Evolutionary conservation across 805 yeast genomes (phyloP).

Genomic region (Yarrowia sp.): DNA sequence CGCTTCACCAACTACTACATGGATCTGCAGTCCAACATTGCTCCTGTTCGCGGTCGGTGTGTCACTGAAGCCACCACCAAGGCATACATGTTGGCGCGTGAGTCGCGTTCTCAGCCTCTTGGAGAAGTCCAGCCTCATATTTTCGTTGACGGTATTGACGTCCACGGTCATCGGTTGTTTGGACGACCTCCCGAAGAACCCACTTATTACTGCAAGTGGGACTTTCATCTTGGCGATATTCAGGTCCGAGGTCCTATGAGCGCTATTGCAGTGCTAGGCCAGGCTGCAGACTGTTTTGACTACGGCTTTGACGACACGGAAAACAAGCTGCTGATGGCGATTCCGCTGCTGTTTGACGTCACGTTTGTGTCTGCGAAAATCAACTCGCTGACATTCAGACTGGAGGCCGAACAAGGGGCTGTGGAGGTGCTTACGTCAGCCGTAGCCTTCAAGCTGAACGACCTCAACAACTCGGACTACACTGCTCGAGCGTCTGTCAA

Average conservation of each 20-base stretch:
- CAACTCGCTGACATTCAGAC: constrained; percentile 45
- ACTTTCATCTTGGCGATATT: constrained; percentile 63
- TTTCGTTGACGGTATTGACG: constrained; percentile 53
- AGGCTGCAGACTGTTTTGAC: constrained; percentile 47
- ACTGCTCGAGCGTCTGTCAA: constrained; percentile 51
- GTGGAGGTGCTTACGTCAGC: constrained; percentile 34
- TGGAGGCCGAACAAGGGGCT: constrained; percentile 39
- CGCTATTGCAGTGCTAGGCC: constrained; percentile 37
- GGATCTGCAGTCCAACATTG: constrained; percentile 77
- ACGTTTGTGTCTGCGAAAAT: constrained; percentile 58
- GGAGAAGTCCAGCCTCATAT: constrained; percentile 42
- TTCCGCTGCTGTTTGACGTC: constrained; percentile 62
- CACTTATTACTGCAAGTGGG: constrained; percentile 90
- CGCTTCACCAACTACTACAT: constrained; percentile 87
- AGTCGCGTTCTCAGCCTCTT: neutral
- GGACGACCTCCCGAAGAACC: constrained; percentile 89
- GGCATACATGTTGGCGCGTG: constrained; percentile 27
- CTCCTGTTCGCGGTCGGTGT: constrained; percentile 49
- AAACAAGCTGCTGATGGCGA: constrained; percentile 60
- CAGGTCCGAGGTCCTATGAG: constrained; percentile 46
- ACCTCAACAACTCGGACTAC: constrained; percentile 65
- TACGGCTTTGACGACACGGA: constrained; percentile 72
- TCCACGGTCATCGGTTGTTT: constrained; percentile 89
- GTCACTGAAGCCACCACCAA: constrained; percentile 26
- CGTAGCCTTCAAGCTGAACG: constrained; percentile 50